These are phyloP conservation scores for Neurospora sp. DNA, from an alignment of 495 filamentous ascomycete species.

Conservation along the genomic window DNA sequence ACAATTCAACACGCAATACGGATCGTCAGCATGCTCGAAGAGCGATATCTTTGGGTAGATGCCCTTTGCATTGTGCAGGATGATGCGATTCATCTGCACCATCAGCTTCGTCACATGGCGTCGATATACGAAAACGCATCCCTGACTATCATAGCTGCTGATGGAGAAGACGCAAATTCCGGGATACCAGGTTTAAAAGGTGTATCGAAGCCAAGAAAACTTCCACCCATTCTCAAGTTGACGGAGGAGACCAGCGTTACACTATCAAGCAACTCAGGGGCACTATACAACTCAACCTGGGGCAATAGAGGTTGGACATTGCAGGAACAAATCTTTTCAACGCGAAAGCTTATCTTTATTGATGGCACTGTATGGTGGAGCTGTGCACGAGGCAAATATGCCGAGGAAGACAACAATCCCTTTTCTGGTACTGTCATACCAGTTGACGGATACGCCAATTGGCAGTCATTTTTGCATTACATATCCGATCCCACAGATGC, in stretches of 20 bases:
- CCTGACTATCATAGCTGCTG: neutral
- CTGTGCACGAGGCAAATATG: neutral
- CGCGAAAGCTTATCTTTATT: neutral
- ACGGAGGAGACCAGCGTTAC: neutral
- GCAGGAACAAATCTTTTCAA: neutral
- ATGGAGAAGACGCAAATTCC: neutral
- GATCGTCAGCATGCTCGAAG: neutral
- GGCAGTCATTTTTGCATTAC: too few relatives aligned
- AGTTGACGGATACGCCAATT: too few relatives aligned
- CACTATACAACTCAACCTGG: neutral
- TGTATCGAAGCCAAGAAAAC: neutral
- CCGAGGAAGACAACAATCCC: neutral
- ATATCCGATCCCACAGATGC: too few relatives aligned
- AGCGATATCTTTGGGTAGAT: neutral
- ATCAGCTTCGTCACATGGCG: neutral
- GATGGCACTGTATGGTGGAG: neutral
- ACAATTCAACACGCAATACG: too few relatives aligned
- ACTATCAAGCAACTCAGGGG: neutral
- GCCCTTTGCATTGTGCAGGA: neutral
- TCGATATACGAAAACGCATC: neutral
- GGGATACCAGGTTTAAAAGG: neutral
- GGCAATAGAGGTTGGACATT: neutral
- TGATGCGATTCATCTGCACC: neutral
- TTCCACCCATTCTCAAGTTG: neutral
- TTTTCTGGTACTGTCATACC: too few relatives aligned